Conservation (phyloP, 495 filamentous ascomycete species). For the Tuber aestivum region DNA sequence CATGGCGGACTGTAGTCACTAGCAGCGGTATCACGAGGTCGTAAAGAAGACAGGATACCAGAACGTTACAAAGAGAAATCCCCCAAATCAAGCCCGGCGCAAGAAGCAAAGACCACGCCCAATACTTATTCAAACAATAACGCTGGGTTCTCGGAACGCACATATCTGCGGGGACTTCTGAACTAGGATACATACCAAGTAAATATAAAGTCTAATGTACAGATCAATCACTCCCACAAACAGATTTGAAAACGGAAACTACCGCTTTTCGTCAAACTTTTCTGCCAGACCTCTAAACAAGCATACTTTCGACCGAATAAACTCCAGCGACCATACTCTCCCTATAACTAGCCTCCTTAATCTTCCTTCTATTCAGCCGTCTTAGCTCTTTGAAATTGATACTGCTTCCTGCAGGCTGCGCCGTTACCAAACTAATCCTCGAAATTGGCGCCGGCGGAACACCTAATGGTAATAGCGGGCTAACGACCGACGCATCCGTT, state of each 20-base stretch:
- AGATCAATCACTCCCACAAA: neutral
- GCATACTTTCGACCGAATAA: conserved; percentile 41
- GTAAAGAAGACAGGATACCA: neutral
- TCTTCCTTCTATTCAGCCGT: conserved; percentile 22
- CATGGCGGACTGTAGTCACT: neutral
- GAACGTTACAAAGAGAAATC: neutral
- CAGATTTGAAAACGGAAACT: neutral
- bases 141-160: neutral
- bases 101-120: neutral
- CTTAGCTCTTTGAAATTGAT: conserved; percentile 1
- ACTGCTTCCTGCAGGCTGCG: neutral
- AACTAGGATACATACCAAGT: neutral
- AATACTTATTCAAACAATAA: neutral
- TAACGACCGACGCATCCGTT: neutral
- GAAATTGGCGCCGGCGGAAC: conserved; percentile 17
- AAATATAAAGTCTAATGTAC: neutral
- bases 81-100: neutral
- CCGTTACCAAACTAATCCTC: neutral
- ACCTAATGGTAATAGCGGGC: conserved; percentile 25
- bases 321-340: conserved; percentile 37
- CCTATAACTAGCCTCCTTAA: conserved; percentile 22
- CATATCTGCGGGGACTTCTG: neutral
- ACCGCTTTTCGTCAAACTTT: neutral
- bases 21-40: neutral
- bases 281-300: conserved; percentile 28